A percentile compares a stretch with the other conserved stretches of the same genome.
These are phyloP conservation scores for Huntiella savannae DNA, from an alignment of 2,329 filamentous ascomycete genomes.

Conservation along the genomic window DNA sequence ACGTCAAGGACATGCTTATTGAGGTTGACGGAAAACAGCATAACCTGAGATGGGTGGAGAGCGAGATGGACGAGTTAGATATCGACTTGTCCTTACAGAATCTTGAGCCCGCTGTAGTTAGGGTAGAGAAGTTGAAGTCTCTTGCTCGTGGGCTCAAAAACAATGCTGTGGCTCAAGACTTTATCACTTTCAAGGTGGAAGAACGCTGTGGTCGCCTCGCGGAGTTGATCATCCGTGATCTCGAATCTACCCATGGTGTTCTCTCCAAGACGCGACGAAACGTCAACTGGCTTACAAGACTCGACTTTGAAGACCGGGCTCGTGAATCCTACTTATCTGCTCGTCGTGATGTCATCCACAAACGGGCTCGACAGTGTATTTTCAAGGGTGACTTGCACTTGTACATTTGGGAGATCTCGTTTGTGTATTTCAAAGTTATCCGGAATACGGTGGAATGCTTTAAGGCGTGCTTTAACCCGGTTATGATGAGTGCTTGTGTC, in stretches of 20 bases:
- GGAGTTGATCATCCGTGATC: conserved; percentile 53
- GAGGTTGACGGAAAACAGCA: conserved; percentile 95
- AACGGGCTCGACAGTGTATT: conserved; percentile 73
- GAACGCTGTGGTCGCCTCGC: conserved; percentile 65
- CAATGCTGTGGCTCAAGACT: conserved; percentile 73
- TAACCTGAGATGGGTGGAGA: conserved; percentile 87
- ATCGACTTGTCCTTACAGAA: conserved; percentile 85
- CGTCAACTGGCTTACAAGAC: conserved; percentile 62
- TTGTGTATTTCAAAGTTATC: conserved; percentile 87
- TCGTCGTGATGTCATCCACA: conserved; percentile 57
- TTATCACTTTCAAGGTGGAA: conserved; percentile 80
- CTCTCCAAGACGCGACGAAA: conserved; percentile 61
- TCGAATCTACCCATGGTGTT: conserved; percentile 61
- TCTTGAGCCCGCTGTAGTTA: conserved; percentile 66
- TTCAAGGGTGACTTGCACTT: conserved; percentile 85
- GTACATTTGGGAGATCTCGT: conserved; percentile 90
- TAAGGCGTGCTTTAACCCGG: conserved; percentile 65
- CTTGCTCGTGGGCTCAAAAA: conserved; percentile 65
- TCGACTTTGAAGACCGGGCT: conserved; percentile 81
- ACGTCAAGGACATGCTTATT: conserved; percentile 72
- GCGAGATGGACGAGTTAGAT: conserved; percentile 86
- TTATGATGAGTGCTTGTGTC: conserved; percentile 84
- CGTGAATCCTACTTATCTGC: conserved; percentile 72
- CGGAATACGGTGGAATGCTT: conserved; percentile 84
- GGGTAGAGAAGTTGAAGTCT: conserved; percentile 68